Evolutionary conservation across 805 yeast genomes (phyloP).

Genomic region (Candida sanyiensis): DNA sequence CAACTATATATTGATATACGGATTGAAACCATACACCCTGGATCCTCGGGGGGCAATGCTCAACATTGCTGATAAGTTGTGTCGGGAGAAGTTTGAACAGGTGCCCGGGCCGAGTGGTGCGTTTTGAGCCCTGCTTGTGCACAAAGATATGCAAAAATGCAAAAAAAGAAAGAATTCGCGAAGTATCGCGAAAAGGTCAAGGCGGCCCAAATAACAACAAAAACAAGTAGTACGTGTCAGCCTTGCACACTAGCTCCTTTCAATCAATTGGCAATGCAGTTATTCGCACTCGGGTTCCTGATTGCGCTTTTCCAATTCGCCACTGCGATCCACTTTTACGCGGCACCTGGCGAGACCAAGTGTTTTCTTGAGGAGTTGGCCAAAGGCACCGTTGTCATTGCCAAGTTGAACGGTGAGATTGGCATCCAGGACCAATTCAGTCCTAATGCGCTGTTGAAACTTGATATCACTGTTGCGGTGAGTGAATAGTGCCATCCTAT

Average conservation of each 20-base stretch:
- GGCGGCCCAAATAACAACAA: not conserved
- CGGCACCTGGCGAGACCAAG: constrained; percentile 65
- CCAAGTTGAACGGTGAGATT: constrained; percentile 67
- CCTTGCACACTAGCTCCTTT: not conserved
- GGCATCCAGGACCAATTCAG: constrained; percentile 40
- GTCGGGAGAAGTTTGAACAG: too few relatives aligned
- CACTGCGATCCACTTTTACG: constrained; percentile 59
- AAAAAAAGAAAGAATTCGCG: not conserved
- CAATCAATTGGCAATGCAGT: constrained; percentile 5
- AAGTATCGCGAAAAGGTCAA: too few relatives aligned
- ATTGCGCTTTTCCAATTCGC: constrained; percentile 7
- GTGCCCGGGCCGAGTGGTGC: not conserved
- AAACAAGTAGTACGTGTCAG: not conserved
- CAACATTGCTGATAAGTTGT: too few relatives aligned
- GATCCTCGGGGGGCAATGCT: constrained; percentile 26
- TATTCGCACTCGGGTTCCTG: not conserved
- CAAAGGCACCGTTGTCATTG: constrained; percentile 73
- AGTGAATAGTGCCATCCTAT: constrained; percentile 14
- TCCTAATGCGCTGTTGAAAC: constrained; percentile 49
- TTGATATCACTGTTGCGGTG: constrained; percentile 66
- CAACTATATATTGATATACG: too few relatives aligned
- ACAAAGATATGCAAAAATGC: not conserved
- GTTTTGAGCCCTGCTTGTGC: not conserved
- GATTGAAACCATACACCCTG: too few relatives aligned
- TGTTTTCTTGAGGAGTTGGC: constrained; percentile 85